These are phyloP conservation scores for Selenicereus undatus DNA, from an alignment of 148 eudicot genomes.

Conservation along the genomic window DNA sequence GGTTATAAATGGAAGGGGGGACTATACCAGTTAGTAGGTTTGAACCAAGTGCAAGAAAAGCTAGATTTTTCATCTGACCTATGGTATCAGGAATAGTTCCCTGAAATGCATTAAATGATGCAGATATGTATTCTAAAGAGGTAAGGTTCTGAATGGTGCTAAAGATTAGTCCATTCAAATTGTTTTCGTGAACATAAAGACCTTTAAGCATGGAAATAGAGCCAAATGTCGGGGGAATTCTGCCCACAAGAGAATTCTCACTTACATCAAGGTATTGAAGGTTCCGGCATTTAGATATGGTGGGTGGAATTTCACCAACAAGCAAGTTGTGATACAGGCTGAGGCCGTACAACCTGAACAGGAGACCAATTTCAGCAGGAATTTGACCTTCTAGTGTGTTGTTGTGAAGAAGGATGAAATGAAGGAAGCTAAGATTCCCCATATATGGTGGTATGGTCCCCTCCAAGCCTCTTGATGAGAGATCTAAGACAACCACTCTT, in stretches of 20 bases:
- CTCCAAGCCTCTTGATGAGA: too few relatives aligned
- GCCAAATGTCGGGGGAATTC: neutral
- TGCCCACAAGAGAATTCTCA: neutral
- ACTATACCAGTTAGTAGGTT: slow-evolving; percentile 27
- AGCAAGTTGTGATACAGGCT: neutral
- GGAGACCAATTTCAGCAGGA: neutral
- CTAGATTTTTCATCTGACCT: slow-evolving; percentile 20
- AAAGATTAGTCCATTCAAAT: neutral
- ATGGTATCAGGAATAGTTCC: slow-evolving; percentile 32
- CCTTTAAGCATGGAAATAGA: neutral
- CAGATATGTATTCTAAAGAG: neutral
- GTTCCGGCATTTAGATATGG: neutral
- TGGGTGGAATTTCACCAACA: neutral
- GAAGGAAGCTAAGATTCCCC: neutral
- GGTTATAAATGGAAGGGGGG: slow-evolving; percentile 28
- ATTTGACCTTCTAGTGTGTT: neutral
- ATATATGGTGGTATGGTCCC: too few relatives aligned
- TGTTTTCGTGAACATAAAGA: neutral
- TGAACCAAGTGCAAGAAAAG: neutral
- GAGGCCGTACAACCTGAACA: neutral
- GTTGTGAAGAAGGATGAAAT: neutral
- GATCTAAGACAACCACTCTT: too few relatives aligned
- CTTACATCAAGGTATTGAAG: neutral
- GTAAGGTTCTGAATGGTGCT: neutral
- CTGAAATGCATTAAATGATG: slow-evolving; percentile 3